Percentiles rank a stretch among this genome's conserved stretches.
Evolutionary conservation across 306 rosid genomes (phyloP).

Genomic region (Glycine tomentella): DNA sequence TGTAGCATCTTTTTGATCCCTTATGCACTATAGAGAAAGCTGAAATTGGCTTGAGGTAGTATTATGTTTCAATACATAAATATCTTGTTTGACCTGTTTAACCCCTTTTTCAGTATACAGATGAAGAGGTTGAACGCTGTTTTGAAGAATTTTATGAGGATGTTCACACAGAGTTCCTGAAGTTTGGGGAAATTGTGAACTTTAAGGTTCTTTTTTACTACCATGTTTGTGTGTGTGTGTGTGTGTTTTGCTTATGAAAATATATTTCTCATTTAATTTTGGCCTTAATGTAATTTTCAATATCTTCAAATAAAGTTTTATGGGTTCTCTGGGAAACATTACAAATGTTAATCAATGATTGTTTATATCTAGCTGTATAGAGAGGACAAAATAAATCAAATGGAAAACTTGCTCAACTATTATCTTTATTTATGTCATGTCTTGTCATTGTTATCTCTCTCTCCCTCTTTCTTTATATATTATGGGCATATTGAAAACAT

Average conservation of each 20-base stretch:
- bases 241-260: not conserved
- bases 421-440: not conserved
- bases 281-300: conserved; percentile 5
- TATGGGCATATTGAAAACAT: too few relatives aligned
- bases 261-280: conserved; percentile 28
- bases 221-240: conserved; percentile 10
- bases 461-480: too few relatives aligned
- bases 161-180: conserved; percentile 97
- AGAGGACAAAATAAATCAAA: conserved; percentile 4
- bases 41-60: not conserved
- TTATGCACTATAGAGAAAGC: too few relatives aligned
- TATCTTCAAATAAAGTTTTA: not conserved
- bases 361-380: conserved; percentile 4
- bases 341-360: not conserved
- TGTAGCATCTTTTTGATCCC: too few relatives aligned
- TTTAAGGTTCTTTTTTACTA: conserved; percentile 77
- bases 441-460: not conserved
- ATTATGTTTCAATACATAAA: conserved; percentile 8
- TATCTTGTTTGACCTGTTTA: conserved; percentile 50
- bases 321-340: not conserved
- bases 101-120: conserved; percentile 72
- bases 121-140: conserved; percentile 83
- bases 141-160: conserved; percentile 96
- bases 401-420: conserved; percentile 13
- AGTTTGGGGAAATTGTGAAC: conserved; percentile 93